phyloP scores from a whole-genome alignment of 768 basidiomycete species.

The Mycena kentingensis region DNA sequence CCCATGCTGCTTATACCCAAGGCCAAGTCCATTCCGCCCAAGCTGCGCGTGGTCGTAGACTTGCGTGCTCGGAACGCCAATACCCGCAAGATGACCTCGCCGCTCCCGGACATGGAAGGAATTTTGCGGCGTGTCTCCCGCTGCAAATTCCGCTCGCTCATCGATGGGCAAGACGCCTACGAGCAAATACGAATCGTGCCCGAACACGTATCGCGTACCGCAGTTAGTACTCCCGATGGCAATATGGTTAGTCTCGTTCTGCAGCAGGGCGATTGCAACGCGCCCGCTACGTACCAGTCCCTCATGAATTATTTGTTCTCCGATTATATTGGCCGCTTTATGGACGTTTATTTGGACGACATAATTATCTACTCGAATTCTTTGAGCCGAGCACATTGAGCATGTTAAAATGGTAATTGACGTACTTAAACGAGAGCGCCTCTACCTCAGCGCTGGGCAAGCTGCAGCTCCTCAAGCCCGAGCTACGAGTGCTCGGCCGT shows the following conservation, averaged over 20 bases:
- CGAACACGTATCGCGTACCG: constrained; percentile 23
- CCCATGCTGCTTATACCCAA: constrained; percentile 39
- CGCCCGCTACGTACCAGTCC: constrained; percentile 36
- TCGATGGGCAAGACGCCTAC: constrained; percentile 35
- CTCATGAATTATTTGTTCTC: constrained; percentile 37
- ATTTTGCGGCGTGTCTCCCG: constrained; percentile 24
- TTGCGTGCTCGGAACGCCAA: constrained; percentile 20
- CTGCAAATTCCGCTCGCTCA: constrained; percentile 30
- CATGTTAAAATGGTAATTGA: constrained; percentile 29
- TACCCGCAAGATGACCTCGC: constrained; percentile 27
- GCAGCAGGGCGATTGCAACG: constrained; percentile 6
- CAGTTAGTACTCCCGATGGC: constrained; percentile 1
- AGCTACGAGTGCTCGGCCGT: constrained; percentile 32
- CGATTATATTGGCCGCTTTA: constrained; percentile 29
- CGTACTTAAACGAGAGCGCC: constrained; percentile 16
- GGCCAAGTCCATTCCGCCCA: constrained; percentile 20
- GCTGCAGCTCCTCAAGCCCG: constrained; percentile 14
- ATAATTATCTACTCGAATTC: constrained; percentile 37
- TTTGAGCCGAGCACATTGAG: constrained; percentile 12
- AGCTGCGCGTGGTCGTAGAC: constrained; percentile 1
- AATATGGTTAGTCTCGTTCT: constrained; percentile 11
- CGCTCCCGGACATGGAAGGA: constrained; percentile 32
- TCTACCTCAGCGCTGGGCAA: constrained; percentile 29
- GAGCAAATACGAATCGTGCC: constrained; percentile 32
- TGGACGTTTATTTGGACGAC: constrained; percentile 41